phyloP scores from a whole-genome alignment of 2,329 filamentous ascomycete genomes.

The Pseudonectria buxi region DNA sequence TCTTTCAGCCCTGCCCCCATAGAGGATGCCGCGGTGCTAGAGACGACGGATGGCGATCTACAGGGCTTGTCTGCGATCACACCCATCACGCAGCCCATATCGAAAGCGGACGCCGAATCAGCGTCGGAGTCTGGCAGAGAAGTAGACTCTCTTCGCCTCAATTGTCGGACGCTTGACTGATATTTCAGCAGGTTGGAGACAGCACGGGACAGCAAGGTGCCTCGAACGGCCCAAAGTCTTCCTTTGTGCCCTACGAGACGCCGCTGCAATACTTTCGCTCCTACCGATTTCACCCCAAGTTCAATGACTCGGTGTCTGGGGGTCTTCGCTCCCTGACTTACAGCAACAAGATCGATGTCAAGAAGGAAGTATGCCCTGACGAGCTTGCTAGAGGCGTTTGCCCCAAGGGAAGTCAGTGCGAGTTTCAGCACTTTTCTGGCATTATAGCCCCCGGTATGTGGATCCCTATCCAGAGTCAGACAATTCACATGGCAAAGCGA shows the following conservation, averaged over 20 bases:
- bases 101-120: constrained; percentile 19
- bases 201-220: constrained; percentile 1
- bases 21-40: constrained; percentile 14
- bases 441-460: constrained; percentile 34
- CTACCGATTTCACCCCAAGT: constrained; percentile 84
- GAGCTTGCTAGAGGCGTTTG: constrained; percentile 67
- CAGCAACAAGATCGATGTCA: constrained; percentile 79
- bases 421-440: constrained; percentile 66
- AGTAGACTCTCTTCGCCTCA: constrained; percentile 33
- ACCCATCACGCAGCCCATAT: constrained; percentile 25
- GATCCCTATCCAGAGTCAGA: constrained; percentile 9
- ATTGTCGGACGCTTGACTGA: constrained; percentile 10
- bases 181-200: constrained; percentile 13
- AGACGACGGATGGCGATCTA: constrained; percentile 22
- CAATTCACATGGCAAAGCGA: constrained; percentile 10
- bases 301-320: constrained; percentile 58
- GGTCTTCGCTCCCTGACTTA: constrained; percentile 89
- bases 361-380: constrained; percentile 67
- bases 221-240: constrained; percentile 8
- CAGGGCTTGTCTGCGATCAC: constrained; percentile 16
- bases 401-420: constrained; percentile 62
- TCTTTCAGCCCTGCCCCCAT: constrained; percentile 8
- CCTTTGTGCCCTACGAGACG: constrained; percentile 64
- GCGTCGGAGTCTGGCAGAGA: constrained; percentile 29
- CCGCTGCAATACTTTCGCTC: constrained; percentile 76